Evolutionary conservation across 2,329 filamentous ascomycete species (phyloP), one percentile per base, ranked within the genome.

Genomic region (Aspergillus sp.): DNA sequence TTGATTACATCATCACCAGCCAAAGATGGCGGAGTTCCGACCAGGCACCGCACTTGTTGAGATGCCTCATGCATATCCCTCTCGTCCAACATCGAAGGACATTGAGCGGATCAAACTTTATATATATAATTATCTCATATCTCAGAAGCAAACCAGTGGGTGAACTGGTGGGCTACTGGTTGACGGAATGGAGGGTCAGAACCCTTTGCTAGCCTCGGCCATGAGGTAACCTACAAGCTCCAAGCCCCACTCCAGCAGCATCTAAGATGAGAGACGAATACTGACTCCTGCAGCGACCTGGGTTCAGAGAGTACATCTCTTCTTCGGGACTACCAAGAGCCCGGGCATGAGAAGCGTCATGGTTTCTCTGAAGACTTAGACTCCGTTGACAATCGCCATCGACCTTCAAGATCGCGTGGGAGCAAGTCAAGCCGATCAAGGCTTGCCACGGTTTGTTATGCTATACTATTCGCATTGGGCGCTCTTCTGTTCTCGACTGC

Each of bases 341-440:
- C 30, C 7, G 39, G 55, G 15, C 42, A 52, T 15, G 61, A 62
- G 41, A 61, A 62, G 41, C 45, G 37, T n/a, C 51, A 24, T 20
- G 22, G 30, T 24, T 12, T 50, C 40, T 40, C 45, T 49, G 33
- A 24, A 4, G 20, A 59, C 13, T n/a, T 13, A 54, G 56, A 54
- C 56, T 30, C 8, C 15, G 17, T 37, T 4, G 30, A 30, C 9
- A 27, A n/a, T 20, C 13, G 24, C 24, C 50, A 50, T 5, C 50
- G 11, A 20, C 11, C 45, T 20, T 46, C 37, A 27, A 48, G 11
- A 34, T 19, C 17, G 24, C 40, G 39, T 46, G 11, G 37, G 30
- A 22, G 46, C 27, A 44, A 37, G n/a, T 30, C 19, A 24, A 34
- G 27, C 15, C 49, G 41, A 37, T 19, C 42, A 34, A 61, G 60